These are phyloP conservation scores for Debaryomycetaceae sp. DNA, from an alignment of 1,139 yeast species.

Conservation along the genomic window DNA sequence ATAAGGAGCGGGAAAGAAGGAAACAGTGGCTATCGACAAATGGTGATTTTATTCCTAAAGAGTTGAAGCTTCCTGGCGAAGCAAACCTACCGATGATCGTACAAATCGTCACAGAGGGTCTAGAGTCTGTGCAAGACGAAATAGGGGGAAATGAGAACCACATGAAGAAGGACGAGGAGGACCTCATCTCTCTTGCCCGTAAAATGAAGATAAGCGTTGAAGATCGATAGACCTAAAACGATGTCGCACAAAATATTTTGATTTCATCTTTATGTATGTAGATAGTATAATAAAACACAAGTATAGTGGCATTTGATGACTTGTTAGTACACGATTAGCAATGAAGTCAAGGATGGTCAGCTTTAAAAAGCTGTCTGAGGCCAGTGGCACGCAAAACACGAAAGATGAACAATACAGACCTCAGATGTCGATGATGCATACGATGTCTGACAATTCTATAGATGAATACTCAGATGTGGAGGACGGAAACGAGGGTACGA, in stretches of 20 bases:
- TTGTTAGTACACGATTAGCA: not conserved
- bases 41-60: conserved; percentile 43
- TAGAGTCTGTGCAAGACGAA: conserved; percentile 26
- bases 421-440: conserved; percentile 8
- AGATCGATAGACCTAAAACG: not conserved
- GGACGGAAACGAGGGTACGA: not conserved
- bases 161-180: not conserved
- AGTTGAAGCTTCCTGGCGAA: conserved; percentile 41
- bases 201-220: not conserved
- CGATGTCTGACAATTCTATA: conserved; percentile 19
- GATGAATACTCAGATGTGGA: conserved; percentile 12
- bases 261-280: not conserved
- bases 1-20: conserved; percentile 34
- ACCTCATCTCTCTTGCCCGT: not conserved
- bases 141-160: conserved; percentile 1
- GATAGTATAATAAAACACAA: not conserved
- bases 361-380: not conserved
- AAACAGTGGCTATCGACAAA: conserved; percentile 35
- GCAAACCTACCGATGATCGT: conserved; percentile 34
- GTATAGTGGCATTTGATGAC: not conserved
- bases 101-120: conserved; percentile 43
- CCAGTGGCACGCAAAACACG: not conserved
- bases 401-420: not conserved
- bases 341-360: not conserved
- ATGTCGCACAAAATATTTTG: not conserved